Base-by-base conservation (phyloP, 305 asterid species). In the Stenogyne calaminthoides region DNA sequence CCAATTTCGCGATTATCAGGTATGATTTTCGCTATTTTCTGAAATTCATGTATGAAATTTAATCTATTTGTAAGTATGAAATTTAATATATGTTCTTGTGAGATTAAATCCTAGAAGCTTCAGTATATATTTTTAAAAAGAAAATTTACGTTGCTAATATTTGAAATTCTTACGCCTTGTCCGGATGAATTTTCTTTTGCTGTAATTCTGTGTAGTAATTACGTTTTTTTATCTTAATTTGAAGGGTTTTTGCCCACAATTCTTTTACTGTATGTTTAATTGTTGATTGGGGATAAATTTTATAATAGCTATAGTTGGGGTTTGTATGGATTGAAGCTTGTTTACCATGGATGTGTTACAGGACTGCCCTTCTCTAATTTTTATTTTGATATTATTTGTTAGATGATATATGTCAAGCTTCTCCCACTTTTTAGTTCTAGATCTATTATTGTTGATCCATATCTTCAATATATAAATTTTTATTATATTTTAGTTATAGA, bases 31-130 rank as follows among this genome's bases (percentile, higher is more conserved):
- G n/a, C n/a, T n/a, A n/a, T n/a, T n/a, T n/a, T n/a, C n/a, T n/a
- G n/a, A n/a, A n/a, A n/a, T n/a, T n/a, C n/a, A n/a, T n/a, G n/a
- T n/a, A n/a, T n/a, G n/a, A n/a, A n/a, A 54, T 54, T 57, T 8
- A 56, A 74, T 54, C 16, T 70, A 70, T 15, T 61, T 62, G 85
- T 78, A 57, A 81, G 82, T 78, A 10, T 15, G n/a, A 2, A 11
- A 3, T 27, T 46, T 39, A n/a, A n/a, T 9, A 0, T 8, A 7
- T 60, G 49, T 46, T 67, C 9, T 54, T 34, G 16, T 58, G 49
- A 5, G 52, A 67, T 51, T 69, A n/a, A 15, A 46, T 67, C 14
- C 16, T 20, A 2, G 10, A 25, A 15, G 6, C 42, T 0, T 64
- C 29, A 9, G 20, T 25, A 6, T 39, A n/a, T 49, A n/a, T 44